Conservation (phyloP, 1,139 yeast species). For the Starmera stellimalicola region DNA sequence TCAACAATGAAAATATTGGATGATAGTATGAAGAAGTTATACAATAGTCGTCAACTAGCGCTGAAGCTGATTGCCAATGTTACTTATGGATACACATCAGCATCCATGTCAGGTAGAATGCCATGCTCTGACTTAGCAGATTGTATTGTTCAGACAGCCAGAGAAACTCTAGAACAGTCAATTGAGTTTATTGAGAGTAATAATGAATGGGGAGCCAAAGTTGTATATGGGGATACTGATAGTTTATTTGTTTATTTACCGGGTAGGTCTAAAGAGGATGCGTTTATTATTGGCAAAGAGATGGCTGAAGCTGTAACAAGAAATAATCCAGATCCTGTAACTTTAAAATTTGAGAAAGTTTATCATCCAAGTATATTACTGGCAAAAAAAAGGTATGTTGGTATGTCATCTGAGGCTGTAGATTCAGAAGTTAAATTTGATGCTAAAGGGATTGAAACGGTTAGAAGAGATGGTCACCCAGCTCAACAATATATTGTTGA, state of each 20-base stretch:
- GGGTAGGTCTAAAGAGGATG: constrained; percentile 67
- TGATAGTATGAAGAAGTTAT: constrained; percentile 38
- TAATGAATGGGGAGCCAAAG: constrained; percentile 71
- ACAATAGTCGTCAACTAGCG: constrained; percentile 77
- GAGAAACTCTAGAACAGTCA: constrained; percentile 72
- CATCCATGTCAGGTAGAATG: constrained; percentile 93
- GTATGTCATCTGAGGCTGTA: constrained; percentile 59
- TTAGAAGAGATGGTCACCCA: constrained; percentile 88
- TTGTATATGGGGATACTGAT: constrained; percentile 95
- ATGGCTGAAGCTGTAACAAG: constrained; percentile 58
- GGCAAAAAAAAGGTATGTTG: constrained; percentile 87
- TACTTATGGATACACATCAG: constrained; percentile 92
- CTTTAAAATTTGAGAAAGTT: constrained; percentile 83
- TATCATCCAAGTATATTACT: constrained; percentile 78
- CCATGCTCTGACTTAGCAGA: constrained; percentile 95
- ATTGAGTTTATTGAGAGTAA: constrained; percentile 57
- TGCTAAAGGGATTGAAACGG: constrained; percentile 95
- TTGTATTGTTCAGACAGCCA: constrained; percentile 83
- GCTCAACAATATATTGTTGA: constrained; percentile 84
- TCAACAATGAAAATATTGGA: constrained; percentile 51
- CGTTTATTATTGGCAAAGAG: constrained; percentile 63
- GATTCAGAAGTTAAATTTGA: constrained; percentile 56
- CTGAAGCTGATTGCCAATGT: constrained; percentile 88
- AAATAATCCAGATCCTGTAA: constrained; percentile 73
- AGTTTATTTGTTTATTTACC: constrained; percentile 86